Conservation (phyloP, 495 filamentous ascomycete genomes). For the Ramalina peruviana region DNA sequence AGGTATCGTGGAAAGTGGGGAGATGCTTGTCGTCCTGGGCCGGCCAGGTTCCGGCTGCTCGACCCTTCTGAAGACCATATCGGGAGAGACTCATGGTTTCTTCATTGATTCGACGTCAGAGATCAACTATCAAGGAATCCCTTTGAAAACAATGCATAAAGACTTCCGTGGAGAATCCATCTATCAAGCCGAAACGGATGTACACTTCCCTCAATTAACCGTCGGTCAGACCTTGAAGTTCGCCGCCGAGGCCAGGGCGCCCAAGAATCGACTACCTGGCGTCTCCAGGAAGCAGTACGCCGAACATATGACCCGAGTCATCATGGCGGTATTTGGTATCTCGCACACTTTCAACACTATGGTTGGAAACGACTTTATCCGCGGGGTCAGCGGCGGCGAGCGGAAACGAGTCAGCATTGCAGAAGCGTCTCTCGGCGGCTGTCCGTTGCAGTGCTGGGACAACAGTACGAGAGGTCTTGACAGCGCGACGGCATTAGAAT, state of each 20-base stretch:
- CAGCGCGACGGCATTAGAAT: constrained; percentile 69
- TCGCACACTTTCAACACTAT: constrained; percentile 62
- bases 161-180: constrained; percentile 67
- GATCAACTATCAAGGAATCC: constrained; percentile 62
- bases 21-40: constrained; percentile 70
- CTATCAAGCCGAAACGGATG: constrained; percentile 67
- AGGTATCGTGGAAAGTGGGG: constrained; percentile 58
- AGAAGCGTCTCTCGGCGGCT: constrained; percentile 49
- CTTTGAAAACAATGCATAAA: constrained; percentile 46
- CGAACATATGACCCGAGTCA: constrained; percentile 54
- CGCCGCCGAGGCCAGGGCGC: constrained; percentile 56
- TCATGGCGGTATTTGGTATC: constrained; percentile 70
- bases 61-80: constrained; percentile 67
- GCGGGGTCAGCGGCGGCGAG: constrained; percentile 72
- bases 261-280: constrained; percentile 44
- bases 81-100: constrained; percentile 63
- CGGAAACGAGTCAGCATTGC: constrained; percentile 73
- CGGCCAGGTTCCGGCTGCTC: constrained; percentile 67
- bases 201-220: constrained; percentile 71
- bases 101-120: constrained; percentile 47
- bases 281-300: constrained; percentile 46
- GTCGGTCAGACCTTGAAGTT: constrained; percentile 69
- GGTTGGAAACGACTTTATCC: constrained; percentile 67
- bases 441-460: constrained; percentile 72
- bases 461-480: constrained; percentile 73